These are phyloP conservation scores for Dissoconium aciculare DNA, from an alignment of 2,329 filamentous ascomycete genomes.

Conservation along the genomic window DNA sequence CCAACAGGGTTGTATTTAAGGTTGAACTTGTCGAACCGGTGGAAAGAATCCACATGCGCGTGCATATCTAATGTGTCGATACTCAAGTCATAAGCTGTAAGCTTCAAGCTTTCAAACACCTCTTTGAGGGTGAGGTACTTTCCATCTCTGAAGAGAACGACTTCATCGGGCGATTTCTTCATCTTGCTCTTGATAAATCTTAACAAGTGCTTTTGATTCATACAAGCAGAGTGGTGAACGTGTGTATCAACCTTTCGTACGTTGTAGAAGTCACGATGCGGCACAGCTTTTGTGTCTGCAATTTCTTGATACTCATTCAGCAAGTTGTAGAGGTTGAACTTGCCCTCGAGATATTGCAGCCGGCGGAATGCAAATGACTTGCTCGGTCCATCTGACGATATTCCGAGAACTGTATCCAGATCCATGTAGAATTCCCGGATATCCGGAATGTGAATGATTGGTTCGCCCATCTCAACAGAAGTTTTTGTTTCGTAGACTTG, in stretches of 20 bases:
- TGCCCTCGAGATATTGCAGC: conserved; percentile 88
- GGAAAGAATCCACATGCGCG: conserved; percentile 94
- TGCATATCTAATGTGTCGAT: conserved; percentile 99
- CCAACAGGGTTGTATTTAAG: conserved; percentile 96
- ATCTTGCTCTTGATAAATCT: conserved; percentile 99
- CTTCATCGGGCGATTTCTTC: conserved; percentile 93
- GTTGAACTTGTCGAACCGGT: conserved; percentile 99
- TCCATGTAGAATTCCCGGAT: conserved; percentile 94
- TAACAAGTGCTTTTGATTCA: conserved; percentile 97
- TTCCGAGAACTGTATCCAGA: conserved; percentile 66
- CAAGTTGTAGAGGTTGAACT: conserved; percentile 86
- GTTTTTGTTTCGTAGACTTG: conserved; percentile 69
- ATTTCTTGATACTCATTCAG: conserved; percentile 97
- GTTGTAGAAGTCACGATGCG: conserved; percentile 97
- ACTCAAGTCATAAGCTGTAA: conserved; percentile 93
- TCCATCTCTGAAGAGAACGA: conserved; percentile 81
- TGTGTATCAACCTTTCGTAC: conserved; percentile 97
- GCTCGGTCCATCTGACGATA: conserved; percentile 89
- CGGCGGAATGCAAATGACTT: conserved; percentile 95
- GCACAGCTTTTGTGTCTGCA: conserved; percentile 92
- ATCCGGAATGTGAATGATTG: conserved; percentile 73
- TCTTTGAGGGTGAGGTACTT: conserved; percentile 81
- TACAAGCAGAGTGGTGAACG: conserved; percentile 96
- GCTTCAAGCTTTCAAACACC: conserved; percentile 92
- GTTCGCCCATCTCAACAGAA: conserved; percentile 46